phyloP scores from a whole-genome alignment of 139 green algal species.

The Zygnema circumcarinatum region DNA sequence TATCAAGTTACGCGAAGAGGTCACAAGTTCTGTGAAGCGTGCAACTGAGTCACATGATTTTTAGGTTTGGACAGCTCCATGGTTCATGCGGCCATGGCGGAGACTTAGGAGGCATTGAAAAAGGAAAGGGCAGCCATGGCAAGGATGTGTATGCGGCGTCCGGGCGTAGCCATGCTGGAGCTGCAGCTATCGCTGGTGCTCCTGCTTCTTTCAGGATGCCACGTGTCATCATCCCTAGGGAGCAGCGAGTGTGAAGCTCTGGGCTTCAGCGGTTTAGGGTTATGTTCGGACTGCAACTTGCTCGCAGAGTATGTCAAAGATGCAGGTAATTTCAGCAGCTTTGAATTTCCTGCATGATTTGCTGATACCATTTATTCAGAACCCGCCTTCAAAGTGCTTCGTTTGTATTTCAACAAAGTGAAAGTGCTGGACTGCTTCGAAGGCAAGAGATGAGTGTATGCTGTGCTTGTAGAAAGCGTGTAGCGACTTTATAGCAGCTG shows the following conservation, averaged over 20 bases:
- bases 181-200: background rate
- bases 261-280: slow-evolving; percentile 27
- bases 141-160: background rate
- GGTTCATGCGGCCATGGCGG: background rate
- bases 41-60: too few species aligned
- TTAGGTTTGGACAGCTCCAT: too few species aligned
- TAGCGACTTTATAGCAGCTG: too few species aligned
- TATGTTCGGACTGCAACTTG: slow-evolving; percentile 36
- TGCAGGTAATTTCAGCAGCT: too few species aligned
- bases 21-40: too few species aligned
- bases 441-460: too few species aligned
- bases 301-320: slow-evolving; percentile 40
- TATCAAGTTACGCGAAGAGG: too few species aligned
- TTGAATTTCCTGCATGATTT: background rate
- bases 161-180: background rate
- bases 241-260: slow-evolving; percentile 34
- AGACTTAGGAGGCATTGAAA: background rate
- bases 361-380: too few species aligned
- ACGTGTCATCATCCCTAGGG: background rate
- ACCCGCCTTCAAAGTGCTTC: too few species aligned
- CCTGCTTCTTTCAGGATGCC: background rate
- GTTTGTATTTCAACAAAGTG: too few species aligned
- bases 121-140: background rate
- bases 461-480: too few species aligned
- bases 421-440: too few species aligned